Base-by-base conservation (phyloP, 2,329 filamentous ascomycete genomes). In the Drechslerella coelobrocha region DNA sequence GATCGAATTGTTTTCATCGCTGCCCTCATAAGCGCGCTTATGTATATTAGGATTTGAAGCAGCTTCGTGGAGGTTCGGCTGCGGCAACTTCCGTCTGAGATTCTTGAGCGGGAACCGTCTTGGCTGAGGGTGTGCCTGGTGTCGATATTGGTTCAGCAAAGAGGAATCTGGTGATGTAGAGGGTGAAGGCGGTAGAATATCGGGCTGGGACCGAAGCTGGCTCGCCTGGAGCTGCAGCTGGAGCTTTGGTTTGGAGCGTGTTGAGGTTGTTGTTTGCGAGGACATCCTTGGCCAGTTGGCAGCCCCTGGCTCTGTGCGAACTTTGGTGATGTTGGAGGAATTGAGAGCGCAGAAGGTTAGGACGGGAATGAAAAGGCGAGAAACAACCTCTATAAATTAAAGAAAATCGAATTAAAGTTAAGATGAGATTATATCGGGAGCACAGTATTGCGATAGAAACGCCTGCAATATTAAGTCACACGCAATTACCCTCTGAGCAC, bases 141-240 rank as follows among this genome's bases (percentile, higher is more conserved):
- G 41, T 55, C 51, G 27, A 27, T 61, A 56, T 45, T 54, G 29
- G 14, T 61, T 51, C n/a, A 51, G 19, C n/a, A 68, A 29, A n/a
- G 43, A 61, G n/a, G 63, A 61, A 21, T 68, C 63, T 8, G 63
- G 63, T 5, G 63, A 68, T 17, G 50, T 68, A 12, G 63, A 68
- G 0, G 63, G 63, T 19, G 63, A 68, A 2, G 63, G 63, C 31
- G 63, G 63, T 2, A 61, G 34, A 5, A 61, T 24, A 17, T 51
- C 41, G 27, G 37, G 39, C n/a, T 61, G 63, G 7, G 61, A 45
- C 26, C 56, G 50, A 4, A 56, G 45, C 17, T 61, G 63, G 43
- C 56, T 48, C 29, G 34, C 34, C 12, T 5, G 34, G 34, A 14
- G 34, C 34, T 39, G 12, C 34, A 39, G 34, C 17, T 61, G 56